Evolutionary conservation across 106 monocot species (phyloP).

Genomic region (Dendrobium officinale): DNA sequence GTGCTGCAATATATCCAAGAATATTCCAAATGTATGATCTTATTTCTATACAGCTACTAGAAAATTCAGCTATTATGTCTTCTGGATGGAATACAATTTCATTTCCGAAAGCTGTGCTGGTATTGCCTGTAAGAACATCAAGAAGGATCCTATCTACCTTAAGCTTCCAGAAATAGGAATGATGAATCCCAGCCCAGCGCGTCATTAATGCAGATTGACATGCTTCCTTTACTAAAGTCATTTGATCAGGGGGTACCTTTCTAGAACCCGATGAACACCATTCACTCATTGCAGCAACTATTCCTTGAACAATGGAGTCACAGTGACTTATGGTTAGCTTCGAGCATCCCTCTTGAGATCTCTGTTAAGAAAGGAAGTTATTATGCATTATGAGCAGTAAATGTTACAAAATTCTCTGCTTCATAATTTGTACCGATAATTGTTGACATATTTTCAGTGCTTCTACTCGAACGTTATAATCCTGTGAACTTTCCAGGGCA

Average conservation of each 20-base stretch:
- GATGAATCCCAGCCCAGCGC: conserved; percentile 64
- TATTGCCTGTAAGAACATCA: conserved; percentile 49
- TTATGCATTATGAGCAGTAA: background rate
- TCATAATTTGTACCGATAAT: conserved; percentile 34
- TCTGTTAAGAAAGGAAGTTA: conserved; percentile 28
- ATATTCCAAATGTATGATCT: conserved; percentile 61
- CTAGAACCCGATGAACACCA: conserved; percentile 29
- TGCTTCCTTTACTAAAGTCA: conserved; percentile 51
- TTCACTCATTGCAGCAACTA: conserved; percentile 48
- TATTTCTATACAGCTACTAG: conserved; percentile 24
- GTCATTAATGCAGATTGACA: conserved; percentile 48
- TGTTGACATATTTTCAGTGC: conserved; percentile 50
- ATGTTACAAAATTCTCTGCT: background rate
- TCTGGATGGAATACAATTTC: conserved; percentile 13
- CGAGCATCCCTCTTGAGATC: conserved; percentile 45
- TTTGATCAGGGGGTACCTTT: conserved; percentile 37
- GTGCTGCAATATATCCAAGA: conserved; percentile 51
- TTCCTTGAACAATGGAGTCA: conserved; percentile 52
- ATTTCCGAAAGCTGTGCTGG: conserved; percentile 6
- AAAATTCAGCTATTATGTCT: conserved; percentile 28
- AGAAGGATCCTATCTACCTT: conserved; percentile 45
- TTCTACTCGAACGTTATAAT: conserved; percentile 29
- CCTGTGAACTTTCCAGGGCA: conserved; percentile 20
- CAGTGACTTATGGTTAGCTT: conserved; percentile 28
- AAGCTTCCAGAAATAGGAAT: conserved; percentile 62